Conservation (phyloP, 768 basidiomycete genomes). For the Fomitopsis pulvina region DNA sequence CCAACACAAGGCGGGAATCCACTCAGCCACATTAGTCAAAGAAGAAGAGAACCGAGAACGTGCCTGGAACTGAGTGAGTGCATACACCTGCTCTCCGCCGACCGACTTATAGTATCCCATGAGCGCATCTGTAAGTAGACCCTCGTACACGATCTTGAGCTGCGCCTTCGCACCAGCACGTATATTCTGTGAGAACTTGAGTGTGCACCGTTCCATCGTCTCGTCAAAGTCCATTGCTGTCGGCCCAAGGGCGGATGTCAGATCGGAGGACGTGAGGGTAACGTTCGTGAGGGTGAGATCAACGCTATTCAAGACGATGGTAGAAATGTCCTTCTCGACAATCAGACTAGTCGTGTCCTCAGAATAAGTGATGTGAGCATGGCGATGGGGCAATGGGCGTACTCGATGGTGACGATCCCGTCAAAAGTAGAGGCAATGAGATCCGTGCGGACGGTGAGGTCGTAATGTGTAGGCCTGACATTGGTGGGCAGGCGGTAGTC, state of each 20-base stretch:
- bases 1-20: too few species aligned
- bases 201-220: constrained; percentile 55
- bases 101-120: constrained; percentile 75
- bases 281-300: constrained; percentile 52
- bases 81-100: constrained; percentile 59
- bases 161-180: constrained; percentile 64
- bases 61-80: constrained; percentile 87
- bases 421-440: constrained; percentile 69
- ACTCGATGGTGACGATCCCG: constrained; percentile 73
- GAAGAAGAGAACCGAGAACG: constrained; percentile 1
- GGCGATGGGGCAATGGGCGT: neutral
- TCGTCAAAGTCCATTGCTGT: constrained; percentile 48
- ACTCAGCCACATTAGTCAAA: neutral
- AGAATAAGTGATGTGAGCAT: constrained; percentile 1
- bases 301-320: constrained; percentile 59
- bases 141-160: constrained; percentile 62
- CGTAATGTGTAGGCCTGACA: constrained; percentile 71
- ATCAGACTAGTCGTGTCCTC: constrained; percentile 58
- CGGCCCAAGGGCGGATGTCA: constrained; percentile 39
- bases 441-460: constrained; percentile 75
- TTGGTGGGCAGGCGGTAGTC: constrained; percentile 56
- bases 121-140: constrained; percentile 65
- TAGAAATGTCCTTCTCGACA: constrained; percentile 51
- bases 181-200: constrained; percentile 52
- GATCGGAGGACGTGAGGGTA: constrained; percentile 45